Base-by-base conservation (phyloP, 768 basidiomycete species). In the Russula emetica region DNA sequence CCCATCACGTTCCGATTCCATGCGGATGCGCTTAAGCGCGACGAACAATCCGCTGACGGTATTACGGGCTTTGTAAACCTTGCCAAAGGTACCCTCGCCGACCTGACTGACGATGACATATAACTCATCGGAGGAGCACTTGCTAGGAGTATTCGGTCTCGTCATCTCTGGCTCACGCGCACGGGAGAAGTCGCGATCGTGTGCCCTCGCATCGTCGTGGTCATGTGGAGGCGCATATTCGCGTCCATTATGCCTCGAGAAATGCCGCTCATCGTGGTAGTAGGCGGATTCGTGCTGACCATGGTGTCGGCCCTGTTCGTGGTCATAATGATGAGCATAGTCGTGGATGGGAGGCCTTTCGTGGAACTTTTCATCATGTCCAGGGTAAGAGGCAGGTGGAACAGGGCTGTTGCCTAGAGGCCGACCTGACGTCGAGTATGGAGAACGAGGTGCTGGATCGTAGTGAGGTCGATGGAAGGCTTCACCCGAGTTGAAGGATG, bases 21-120 rank as follows among this genome's bases (percentile, higher is more conserved):
- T 97, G 49, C 95, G 83, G 71, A 99, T 98, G 58, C 94, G 84
- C 79, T 99, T 99, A 67, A 99, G 76, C 20, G 97, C 97, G 44
- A 98, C 94, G 66, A 87, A 78, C 14, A 80, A 73, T 42, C 85
- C 87, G n/a, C 85, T 88, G 54, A 87, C 78, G 11, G 82, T 85
- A 68, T 96, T 94, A 64, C 85, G 83, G 3, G 96, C 96, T 75
- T 99, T 99, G 78, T 97, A 90, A 1, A 99, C 96, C 74, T 98
- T 96, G 26, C 96, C 96, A 72, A 98, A 99, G 2, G 97, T 99
- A 3, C 97, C 97, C 74, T 98, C 96, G 13, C 97, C 97, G 50
- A 99, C 97, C 71, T 98, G 95, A 54, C 85, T 88, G 28, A 98
- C 80, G 64, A 94, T 91, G 56, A 85, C 83, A 74, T 97, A 99